Evolutionary conservation across 2,329 filamentous ascomycete genomes (phyloP).

Genomic region (Chaetoscypha palmicola): DNA sequence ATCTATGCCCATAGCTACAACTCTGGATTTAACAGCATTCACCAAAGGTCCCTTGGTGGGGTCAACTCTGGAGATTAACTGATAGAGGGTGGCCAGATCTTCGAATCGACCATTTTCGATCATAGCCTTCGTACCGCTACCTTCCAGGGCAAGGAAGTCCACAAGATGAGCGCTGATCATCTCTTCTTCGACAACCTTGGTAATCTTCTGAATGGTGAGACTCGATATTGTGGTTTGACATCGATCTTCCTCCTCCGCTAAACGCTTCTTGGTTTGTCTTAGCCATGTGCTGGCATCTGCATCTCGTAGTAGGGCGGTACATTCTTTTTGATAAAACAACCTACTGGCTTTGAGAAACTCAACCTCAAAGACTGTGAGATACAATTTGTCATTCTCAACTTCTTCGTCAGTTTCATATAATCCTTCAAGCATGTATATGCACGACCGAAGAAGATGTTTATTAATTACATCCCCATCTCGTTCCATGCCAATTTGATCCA

Average conservation of each 20-base stretch:
- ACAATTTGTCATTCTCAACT: slow-evolving; percentile 71
- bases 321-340: slow-evolving; percentile 70
- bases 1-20: slow-evolving; percentile 72
- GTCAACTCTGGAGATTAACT: slow-evolving; percentile 72
- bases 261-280: slow-evolving; percentile 62
- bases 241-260: slow-evolving; percentile 74
- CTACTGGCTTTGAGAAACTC: slow-evolving; percentile 65
- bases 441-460: slow-evolving; percentile 71
- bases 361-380: slow-evolving; percentile 75
- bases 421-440: slow-evolving; percentile 81
- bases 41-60: slow-evolving; percentile 63
- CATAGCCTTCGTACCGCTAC: slow-evolving; percentile 80
- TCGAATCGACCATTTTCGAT: slow-evolving; percentile 78
- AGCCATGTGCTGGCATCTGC: slow-evolving; percentile 80
- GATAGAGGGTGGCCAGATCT: slow-evolving; percentile 75
- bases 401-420: slow-evolving; percentile 79
- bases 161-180: slow-evolving; percentile 70
- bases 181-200: slow-evolving; percentile 69
- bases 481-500: slow-evolving; percentile 91
- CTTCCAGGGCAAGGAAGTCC: slow-evolving; percentile 78
- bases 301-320: slow-evolving; percentile 64
- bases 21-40: slow-evolving; percentile 62
- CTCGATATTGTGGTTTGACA: slow-evolving; percentile 76
- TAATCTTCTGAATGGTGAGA: slow-evolving; percentile 65
- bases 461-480: slow-evolving; percentile 85